A percentile compares a stretch with the other conserved stretches of the same genome.
phyloP scores from a whole-genome alignment of 306 rosid species.

The cucumber (Cucumis sativus) region Cucumber_9930_V3 NC_026660.2:26358501-26359000 shows the following conservation, averaged over 20 bases:
- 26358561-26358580: not conserved
- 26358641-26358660: not conserved
- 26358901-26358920: conserved; percentile 15
- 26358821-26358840: not conserved
- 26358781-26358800: not conserved
- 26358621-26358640: not conserved
- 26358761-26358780: not conserved
- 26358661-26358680: not conserved
- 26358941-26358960: not conserved
- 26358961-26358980: not conserved
- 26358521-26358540: not conserved
- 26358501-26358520: not conserved
- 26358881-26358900: not conserved
- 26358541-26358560: not conserved
- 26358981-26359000: not conserved
- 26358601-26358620: not conserved
- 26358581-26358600: not conserved
- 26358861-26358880: not conserved
- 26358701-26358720: not conserved
- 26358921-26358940: conserved; percentile 16
- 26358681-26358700: not conserved
- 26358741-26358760: not conserved
- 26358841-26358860: not conserved
- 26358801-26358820: not conserved
- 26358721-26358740: not conserved